phyloP scores from a whole-genome alignment of 1,284 basidiomycete species.

The Cutaneotrichosporon dermatis region DNA sequence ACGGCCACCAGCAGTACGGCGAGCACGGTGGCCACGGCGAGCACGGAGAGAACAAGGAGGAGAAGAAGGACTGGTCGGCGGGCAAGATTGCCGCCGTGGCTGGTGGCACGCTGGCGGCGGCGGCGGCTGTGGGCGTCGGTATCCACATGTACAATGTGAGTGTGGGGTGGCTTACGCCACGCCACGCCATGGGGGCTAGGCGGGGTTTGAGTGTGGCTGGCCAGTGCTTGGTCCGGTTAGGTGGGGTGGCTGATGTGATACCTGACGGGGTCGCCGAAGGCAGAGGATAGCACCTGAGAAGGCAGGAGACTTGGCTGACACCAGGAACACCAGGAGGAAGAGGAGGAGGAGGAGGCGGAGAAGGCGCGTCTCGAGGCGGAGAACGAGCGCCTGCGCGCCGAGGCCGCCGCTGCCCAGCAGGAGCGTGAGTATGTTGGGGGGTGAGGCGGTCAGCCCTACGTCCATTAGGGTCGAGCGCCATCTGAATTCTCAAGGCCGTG shows the following conservation, averaged over 20 bases:
- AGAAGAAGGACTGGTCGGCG: conserved; percentile 11
- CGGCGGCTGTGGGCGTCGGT: conserved; percentile 5
- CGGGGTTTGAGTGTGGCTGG: too few species aligned
- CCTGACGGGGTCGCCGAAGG: too few species aligned
- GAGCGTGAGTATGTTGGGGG: not conserved
- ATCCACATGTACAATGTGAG: conserved; percentile 12
- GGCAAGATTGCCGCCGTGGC: conserved; percentile 12
- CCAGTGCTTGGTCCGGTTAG: too few species aligned
- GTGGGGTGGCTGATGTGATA: too few species aligned
- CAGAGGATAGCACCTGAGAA: too few species aligned
- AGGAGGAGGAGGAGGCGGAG: conserved; percentile 4
- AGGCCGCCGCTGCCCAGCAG: not conserved
- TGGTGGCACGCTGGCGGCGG: conserved; percentile 2
- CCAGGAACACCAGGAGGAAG: not conserved
- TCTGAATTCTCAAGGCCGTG: too few species aligned
- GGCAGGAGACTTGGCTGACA: not conserved
- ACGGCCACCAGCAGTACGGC: not conserved
- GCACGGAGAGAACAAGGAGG: not conserved
- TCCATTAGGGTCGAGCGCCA: too few species aligned
- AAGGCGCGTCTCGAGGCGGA: not conserved
- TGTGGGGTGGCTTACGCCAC: not conserved
- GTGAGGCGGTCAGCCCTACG: too few species aligned
- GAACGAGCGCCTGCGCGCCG: not conserved
- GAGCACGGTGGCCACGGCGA: not conserved
- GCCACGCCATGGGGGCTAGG: not conserved